Evolutionary conservation across 148 eudicot genomes (phyloP).

Genomic region (Beta vulgaris): DNA sequence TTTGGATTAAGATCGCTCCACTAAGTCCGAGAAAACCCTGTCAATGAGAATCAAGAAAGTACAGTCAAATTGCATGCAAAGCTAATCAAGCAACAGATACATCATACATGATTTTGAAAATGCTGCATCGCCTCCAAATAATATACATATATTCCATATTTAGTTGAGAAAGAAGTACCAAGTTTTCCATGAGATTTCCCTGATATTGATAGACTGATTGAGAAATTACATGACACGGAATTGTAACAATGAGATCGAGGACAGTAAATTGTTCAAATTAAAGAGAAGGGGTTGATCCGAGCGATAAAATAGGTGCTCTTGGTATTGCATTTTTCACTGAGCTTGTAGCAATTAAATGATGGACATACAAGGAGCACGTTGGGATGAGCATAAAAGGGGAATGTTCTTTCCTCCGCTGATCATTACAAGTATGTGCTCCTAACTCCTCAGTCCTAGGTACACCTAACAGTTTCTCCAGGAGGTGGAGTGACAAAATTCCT

Average conservation of each 20-base stretch:
- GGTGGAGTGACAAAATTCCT: not conserved
- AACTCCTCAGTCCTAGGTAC: too few relatives aligned
- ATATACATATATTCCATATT: not conserved
- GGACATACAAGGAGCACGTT: too few relatives aligned
- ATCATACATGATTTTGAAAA: not conserved
- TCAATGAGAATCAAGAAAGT: not conserved
- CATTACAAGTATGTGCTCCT: not conserved
- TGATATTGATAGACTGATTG: not conserved
- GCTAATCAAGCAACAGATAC: not conserved
- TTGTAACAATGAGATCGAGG: not conserved
- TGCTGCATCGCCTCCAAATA: not conserved
- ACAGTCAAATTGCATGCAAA: not conserved
- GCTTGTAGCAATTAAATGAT: not conserved
- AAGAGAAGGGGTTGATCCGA: not conserved
- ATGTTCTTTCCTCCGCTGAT: not conserved
- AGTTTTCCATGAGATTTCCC: not conserved
- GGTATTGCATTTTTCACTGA: not conserved
- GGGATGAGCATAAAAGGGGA: not conserved
- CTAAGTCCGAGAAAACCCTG: constrained; percentile 95
- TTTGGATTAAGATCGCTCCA: constrained; percentile 84
- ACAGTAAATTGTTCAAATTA: not conserved
- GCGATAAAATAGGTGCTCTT: not conserved
- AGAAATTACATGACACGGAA: not conserved
- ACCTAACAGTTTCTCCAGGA: not conserved
- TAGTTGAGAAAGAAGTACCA: not conserved